Evolutionary conservation across 805 yeast genomes (phyloP).

Genomic region (Komagataella ulmi): DNA sequence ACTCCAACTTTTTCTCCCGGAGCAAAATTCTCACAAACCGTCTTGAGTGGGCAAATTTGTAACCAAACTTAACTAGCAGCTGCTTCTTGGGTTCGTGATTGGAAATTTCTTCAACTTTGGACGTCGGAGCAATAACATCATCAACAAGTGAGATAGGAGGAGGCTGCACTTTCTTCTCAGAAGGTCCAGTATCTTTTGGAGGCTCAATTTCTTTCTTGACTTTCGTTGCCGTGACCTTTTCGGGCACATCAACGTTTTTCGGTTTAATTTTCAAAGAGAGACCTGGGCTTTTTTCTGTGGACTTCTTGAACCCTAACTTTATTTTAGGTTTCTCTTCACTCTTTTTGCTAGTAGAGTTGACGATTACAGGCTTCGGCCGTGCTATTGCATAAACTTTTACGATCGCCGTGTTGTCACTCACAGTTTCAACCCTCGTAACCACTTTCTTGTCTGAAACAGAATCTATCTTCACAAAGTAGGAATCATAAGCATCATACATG

Average conservation of each 20-base stretch:
- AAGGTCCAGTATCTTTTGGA: background rate
- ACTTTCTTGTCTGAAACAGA: slow-evolving; percentile 60
- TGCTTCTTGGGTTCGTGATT: background rate
- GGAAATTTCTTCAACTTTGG: background rate
- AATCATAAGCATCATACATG: slow-evolving; percentile 47
- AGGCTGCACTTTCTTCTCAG: background rate
- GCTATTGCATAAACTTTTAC: background rate
- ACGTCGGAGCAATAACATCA: background rate
- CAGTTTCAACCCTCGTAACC: slow-evolving; percentile 33
- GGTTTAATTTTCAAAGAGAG: background rate
- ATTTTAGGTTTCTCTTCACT: slow-evolving; percentile 5
- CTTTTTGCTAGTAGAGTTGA: background rate
- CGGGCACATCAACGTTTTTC: background rate
- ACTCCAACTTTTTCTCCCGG: background rate
- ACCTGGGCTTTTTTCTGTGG: background rate
- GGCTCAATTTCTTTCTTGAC: background rate
- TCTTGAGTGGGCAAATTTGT: background rate
- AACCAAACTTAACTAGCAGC: background rate
- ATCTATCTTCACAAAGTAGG: slow-evolving; percentile 46
- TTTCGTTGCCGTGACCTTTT: background rate
- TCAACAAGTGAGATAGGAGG: background rate
- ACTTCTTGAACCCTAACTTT: slow-evolving; percentile 9
- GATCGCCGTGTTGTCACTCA: background rate
- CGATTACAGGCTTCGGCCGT: background rate
- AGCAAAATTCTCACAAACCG: background rate